These are phyloP conservation scores for Verticillium longisporum DNA, from an alignment of 2,329 filamentous ascomycete species.

Conservation along the genomic window DNA sequence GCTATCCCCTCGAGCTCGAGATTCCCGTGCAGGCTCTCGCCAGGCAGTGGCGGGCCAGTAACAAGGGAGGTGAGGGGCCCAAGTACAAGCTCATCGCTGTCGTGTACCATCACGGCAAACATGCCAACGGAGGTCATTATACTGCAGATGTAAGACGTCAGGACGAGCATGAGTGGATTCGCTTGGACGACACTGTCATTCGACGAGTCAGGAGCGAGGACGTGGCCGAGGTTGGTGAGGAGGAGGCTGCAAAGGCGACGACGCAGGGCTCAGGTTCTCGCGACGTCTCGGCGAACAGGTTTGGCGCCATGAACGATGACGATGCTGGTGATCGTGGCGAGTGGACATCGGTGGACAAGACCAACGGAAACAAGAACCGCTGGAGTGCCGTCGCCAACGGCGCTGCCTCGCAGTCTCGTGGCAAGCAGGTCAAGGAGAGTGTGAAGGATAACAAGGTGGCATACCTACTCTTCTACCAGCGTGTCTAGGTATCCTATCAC, in stretches of 20 bases:
- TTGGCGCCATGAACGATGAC: conserved; percentile 61
- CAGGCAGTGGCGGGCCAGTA: conserved; percentile 60
- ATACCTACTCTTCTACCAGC: conserved; percentile 93
- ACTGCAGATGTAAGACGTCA: conserved; percentile 95
- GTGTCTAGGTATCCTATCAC: conserved; percentile 39
- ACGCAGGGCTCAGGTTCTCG: conserved; percentile 41
- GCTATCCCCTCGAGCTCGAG: conserved; percentile 89
- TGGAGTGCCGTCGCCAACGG: conserved; percentile 67
- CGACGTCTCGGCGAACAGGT: conserved; percentile 60
- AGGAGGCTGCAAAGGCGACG: conserved; percentile 68
- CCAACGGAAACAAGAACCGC: conserved; percentile 58
- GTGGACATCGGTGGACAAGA: conserved; percentile 70
- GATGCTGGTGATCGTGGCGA: conserved; percentile 61
- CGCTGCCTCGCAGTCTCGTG: conserved; percentile 33
- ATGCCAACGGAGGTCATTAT: conserved; percentile 92
- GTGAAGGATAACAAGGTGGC: conserved; percentile 94
- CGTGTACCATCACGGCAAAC: conserved; percentile 97
- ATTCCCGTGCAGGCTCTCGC: conserved; percentile 88
- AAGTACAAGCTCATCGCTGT: conserved; percentile 83
- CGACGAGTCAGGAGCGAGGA: conserved; percentile 80
- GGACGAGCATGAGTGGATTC: conserved; percentile 92
- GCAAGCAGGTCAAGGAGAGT: conserved; percentile 52
- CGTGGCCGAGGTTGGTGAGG: conserved; percentile 76
- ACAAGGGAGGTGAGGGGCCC: conserved; percentile 62
- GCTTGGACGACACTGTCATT: conserved; percentile 89